Evolutionary conservation across 2,329 filamentous ascomycete genomes (phyloP), one percentile per base, ranked within the genome.

Genomic region (Penicillium sp.): DNA sequence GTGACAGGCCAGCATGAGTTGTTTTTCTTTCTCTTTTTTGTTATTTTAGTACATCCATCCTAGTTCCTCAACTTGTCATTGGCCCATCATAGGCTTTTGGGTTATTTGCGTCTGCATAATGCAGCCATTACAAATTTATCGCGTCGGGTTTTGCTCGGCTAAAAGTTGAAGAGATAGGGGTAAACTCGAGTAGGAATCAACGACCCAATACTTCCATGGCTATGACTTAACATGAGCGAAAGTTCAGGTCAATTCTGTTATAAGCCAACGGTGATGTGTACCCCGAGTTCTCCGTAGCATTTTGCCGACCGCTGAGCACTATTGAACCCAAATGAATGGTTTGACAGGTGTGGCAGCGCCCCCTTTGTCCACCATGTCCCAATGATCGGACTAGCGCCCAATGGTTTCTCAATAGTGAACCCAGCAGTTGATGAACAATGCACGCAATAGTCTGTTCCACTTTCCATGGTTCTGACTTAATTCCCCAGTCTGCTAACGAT

Each of bases 341-440:
- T 64, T 65, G 62, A 59, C 57, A 65, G 57, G 58, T 62, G 63
- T 65, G 62, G 57, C 51, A 65, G 35, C 39, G 19, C 21, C 41
- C 48, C 21, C n/a, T 33, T 52, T n/a, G 48, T 48, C 27, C 26
- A 45, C 51, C 57, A 53, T 48, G 37, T 19, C 16, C 37, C 58
- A 33, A 61, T 65, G 55, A 55, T 62, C 29, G 31, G 46, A 56
- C 55, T 58, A 61, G 47, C 59, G 56, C 45, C 51, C 55, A 57
- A 60, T 61, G 57, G 56, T 63, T 22, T 47, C 51, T 52, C 61
- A 66, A 65, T 66, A 66, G 63, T 66, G 44, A 39, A 46, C 27
- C 53, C 55, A 53, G 13, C 37, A 6, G 47, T 31, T 27, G 19
- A n/a, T 19, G 26, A 35, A 33, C 49, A 22, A 44, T 53, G 49